These are phyloP conservation scores for Penstemon davidsonii DNA, from an alignment of 257 asterid genomes.

Conservation along the genomic window DNA sequence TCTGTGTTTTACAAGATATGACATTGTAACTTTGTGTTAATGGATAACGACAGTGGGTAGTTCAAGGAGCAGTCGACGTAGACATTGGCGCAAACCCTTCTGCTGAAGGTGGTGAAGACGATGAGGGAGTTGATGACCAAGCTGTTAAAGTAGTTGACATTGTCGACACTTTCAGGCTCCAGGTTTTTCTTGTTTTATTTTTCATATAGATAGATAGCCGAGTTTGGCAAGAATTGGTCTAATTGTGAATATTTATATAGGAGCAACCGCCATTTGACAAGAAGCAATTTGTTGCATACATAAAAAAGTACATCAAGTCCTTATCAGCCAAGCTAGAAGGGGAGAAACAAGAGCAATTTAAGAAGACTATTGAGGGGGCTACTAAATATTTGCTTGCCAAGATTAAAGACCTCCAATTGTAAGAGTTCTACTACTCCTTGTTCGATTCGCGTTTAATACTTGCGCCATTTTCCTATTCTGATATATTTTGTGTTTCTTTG, in stretches of 20 bases:
- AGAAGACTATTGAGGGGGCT: conserved; percentile 58
- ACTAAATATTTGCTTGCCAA: conserved; percentile 52
- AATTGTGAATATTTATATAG: conserved; percentile 23
- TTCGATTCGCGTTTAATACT: too few species aligned
- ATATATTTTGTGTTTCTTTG: background rate
- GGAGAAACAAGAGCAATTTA: conserved; percentile 46
- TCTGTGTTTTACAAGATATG: background rate
- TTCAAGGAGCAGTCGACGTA: conserved; percentile 54
- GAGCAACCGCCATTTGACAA: conserved; percentile 68
- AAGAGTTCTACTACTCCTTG: conserved; percentile 9
- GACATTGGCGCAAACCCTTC: conserved; percentile 77
- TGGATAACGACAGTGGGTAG: conserved; percentile 48
- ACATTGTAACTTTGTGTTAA: background rate
- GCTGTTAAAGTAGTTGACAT: conserved; percentile 62
- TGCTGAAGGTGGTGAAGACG: conserved; percentile 64
- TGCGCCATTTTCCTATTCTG: background rate
- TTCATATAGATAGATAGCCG: background rate
- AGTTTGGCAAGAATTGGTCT: background rate
- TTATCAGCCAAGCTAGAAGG: conserved; percentile 40
- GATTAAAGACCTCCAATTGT: conserved; percentile 59
- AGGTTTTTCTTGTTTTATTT: conserved; percentile 32
- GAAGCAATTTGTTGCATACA: conserved; percentile 58
- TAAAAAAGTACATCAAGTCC: conserved; percentile 55
- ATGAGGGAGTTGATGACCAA: conserved; percentile 63
- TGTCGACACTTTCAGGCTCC: conserved; percentile 69